Conservation (phyloP, 352 stramenopile genomes). For the Pythium biforme region DNA sequence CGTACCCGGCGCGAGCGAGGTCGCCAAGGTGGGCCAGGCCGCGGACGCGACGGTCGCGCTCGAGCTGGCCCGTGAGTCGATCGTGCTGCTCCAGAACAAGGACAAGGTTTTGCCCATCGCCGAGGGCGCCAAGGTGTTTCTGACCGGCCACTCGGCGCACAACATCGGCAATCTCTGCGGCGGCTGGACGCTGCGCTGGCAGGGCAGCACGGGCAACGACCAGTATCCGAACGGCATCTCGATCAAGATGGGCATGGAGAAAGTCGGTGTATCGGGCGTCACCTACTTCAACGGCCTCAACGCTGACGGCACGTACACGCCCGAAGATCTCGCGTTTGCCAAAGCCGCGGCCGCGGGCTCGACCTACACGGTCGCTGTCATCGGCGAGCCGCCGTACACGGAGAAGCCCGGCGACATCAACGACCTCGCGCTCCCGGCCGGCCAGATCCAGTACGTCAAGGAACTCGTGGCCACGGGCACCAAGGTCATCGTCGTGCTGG, state of each 20-base stretch:
- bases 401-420: slow-evolving; percentile 88
- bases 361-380: slow-evolving; percentile 69
- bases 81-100: slow-evolving; percentile 87
- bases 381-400: slow-evolving; percentile 76
- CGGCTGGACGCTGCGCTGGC: slow-evolving; percentile 83
- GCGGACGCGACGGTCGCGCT: slow-evolving; percentile 24
- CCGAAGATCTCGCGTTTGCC: slow-evolving; percentile 42
- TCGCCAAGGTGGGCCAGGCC: slow-evolving; percentile 34
- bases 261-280: slow-evolving; percentile 25
- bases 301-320: slow-evolving; percentile 49
- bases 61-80: slow-evolving; percentile 28
- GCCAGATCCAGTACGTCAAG: slow-evolving; percentile 74
- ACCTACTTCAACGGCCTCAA: slow-evolving; percentile 57
- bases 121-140: slow-evolving; percentile 38
- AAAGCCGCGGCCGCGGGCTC: slow-evolving; percentile 43
- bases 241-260: slow-evolving; percentile 52
- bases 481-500: slow-evolving; percentile 79
- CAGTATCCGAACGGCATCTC: slow-evolving; percentile 63
- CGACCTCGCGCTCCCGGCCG: slow-evolving; percentile 56
- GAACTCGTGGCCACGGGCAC: slow-evolving; percentile 58
- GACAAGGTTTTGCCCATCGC: slow-evolving; percentile 53
- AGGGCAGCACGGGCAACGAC: slow-evolving; percentile 58
- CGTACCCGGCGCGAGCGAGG: slow-evolving; percentile 17
- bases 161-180: slow-evolving; percentile 75
- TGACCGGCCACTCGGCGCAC: slow-evolving; percentile 70